phyloP scores from a whole-genome alignment of 768 basidiomycete species.

The Cystobasidium onofrii region DNA sequence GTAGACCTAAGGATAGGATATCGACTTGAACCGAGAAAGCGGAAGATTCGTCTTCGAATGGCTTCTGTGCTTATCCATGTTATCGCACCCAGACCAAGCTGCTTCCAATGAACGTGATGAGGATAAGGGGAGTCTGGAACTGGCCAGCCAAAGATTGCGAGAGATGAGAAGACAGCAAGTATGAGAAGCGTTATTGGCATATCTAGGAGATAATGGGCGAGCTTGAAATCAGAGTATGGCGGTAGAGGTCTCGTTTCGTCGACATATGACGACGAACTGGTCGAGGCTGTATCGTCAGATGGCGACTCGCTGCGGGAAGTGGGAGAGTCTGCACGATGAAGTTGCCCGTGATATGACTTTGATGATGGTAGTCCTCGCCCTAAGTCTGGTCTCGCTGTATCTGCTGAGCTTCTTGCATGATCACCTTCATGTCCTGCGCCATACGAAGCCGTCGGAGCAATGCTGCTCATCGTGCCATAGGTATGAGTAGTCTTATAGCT shows the following conservation, averaged over 20 bases:
- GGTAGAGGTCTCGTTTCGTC: constrained; percentile 1
- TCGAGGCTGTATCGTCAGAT: neutral
- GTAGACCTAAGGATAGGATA: neutral
- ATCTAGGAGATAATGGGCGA: constrained; percentile 35
- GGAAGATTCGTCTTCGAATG: constrained; percentile 35
- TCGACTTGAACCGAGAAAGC: constrained; percentile 13
- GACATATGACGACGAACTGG: neutral
- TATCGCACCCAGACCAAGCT: constrained; percentile 33
- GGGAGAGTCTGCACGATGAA: neutral
- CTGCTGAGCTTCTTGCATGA: neutral
- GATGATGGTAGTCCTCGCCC: neutral
- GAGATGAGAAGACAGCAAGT: constrained; percentile 32
- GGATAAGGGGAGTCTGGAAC: constrained; percentile 6
- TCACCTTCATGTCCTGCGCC: neutral
- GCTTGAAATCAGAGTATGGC: constrained; percentile 31
- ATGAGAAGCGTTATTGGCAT: constrained; percentile 36
- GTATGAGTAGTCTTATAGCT: neutral
- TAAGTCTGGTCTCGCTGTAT: neutral
- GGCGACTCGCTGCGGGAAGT: neutral
- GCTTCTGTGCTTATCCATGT: constrained; percentile 38
- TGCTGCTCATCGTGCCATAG: neutral
- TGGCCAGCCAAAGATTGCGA: constrained; percentile 28
- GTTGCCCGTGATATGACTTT: neutral
- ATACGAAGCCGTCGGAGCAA: neutral
- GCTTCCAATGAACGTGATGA: constrained; percentile 28